Base-by-base conservation (phyloP, 257 asterid genomes). In the Solanum peruvianum region DNA sequence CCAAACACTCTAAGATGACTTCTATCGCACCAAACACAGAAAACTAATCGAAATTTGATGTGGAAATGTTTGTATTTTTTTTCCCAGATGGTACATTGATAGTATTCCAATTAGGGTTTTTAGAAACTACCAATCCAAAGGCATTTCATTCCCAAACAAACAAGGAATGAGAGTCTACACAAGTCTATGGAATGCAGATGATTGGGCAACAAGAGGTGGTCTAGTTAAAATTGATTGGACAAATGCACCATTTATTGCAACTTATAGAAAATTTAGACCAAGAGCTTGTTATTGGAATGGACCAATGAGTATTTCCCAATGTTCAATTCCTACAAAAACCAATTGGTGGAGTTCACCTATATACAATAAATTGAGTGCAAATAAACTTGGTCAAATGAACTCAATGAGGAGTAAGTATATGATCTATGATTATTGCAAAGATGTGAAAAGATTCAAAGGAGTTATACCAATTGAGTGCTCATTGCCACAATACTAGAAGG, bases 21-120 rank as follows among this genome's bases (percentile, higher is more conserved):
- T 35, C 0, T 1, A 2, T 72, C 25, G 2, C 20, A 9, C 1
- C 80, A 71, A 18, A 71, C 25, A 67, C 21, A 2, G 3, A 0
- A 42, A 10, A 42, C 13, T 35, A 35, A 1, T 35, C 1, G 7
- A 9, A 42, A 37, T 14, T 76, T 37, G 11, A 66, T 9, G 21
- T 64, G 60, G 7, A 76, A 29, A 56, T 56, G 66, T 56, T 56
- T 56, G 25, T 52, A 3, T 7, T 25, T 44, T 56, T 52, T n/a
- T n/a, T n/a, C n/a, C n/a, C 92, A 96, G 98, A n/a, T 96, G 99
- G 99, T 95, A 89, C 13, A 88, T 94, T 3, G 98, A 96, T 87
- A 90, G 89, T n/a, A 82, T 93, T 49, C 98, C 99, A 21, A 91
- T 94, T 18, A 90, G 99, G 90, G 96, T 95, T 3, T 95, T 81